Evolutionary conservation across 1,284 basidiomycete species (phyloP), one percentile per base, ranked within the genome.

Genomic region (Ganoderma sinense): DNA sequence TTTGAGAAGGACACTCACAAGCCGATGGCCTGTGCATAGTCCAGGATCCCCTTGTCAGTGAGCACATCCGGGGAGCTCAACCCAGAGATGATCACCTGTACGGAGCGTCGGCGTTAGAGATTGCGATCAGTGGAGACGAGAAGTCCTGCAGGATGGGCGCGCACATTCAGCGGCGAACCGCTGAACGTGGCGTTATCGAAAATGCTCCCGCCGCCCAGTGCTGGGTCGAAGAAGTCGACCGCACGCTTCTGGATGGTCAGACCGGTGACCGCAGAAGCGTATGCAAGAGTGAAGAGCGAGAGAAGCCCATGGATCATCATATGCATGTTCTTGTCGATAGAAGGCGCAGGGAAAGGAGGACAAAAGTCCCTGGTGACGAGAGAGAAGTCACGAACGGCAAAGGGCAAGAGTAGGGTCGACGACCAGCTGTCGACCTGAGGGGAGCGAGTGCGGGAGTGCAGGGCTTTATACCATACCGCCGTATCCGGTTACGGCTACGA

Each of bases 1-100:
- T 39, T 23, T 10, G 56, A 40, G 13, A 7, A 31, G 26, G 36
- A 5, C 26, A 68, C 82, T 72, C 75, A 91, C 89, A 89, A 89
- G 85, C 89, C 86, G 59, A 89, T 84, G 0, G 88, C 85, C 86
- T 79, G 84, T 0, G 87, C 89, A 73, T 82, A 91, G 73, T 84
- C 81, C 60, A 83, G 16, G 66, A 93, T 83, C 14, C 92, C 92
- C 45, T 80, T 77, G 40, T 91, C 88, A 3, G 90, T 90, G 65
- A 93, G 85, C 66, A 93, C 82, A 71, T 84, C 88, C 0, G 90
- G 88, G 70, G 92, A 90, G 18, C 91, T 92, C 61, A 82, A 79
- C 62, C 87, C 90, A 7, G 87, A 88, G 41, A 88, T 82, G 69
- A 88, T 86, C 36, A 88, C 82, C 87, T 88, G 66, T n/a, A 4